Percentiles rank a stretch among this genome's conserved stretches.
Conservation (phyloP, 768 basidiomycete species). For the Tulasnella sp. region DNA sequence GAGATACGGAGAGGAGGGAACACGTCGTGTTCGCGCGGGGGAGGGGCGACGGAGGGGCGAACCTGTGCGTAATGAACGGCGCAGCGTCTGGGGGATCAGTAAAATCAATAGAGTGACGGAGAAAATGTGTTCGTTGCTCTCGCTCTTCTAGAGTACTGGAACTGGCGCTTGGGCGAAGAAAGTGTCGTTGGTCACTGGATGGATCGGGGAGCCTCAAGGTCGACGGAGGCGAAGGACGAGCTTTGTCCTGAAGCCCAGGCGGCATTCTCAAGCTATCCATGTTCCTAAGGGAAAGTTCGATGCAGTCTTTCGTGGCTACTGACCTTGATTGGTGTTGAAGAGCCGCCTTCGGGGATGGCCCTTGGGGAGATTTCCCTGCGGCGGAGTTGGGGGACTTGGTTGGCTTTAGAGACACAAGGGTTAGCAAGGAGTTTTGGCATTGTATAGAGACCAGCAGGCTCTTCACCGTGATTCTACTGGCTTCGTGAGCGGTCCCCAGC, state of each 20-base stretch:
- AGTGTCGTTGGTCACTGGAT: not conserved
- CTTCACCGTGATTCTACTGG: not conserved
- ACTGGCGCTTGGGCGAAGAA: not conserved
- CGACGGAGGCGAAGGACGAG: not conserved
- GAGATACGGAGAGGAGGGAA: not conserved
- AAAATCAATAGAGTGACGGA: not conserved
- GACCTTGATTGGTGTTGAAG: not conserved
- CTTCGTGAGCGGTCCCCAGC: not conserved
- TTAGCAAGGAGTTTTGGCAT: no score
- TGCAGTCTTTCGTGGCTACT: not conserved
- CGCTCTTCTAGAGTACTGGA: not conserved
- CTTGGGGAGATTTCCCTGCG: not conserved
- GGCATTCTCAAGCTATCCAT: not conserved
- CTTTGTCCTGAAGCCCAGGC: not conserved
- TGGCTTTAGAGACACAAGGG: not conserved
- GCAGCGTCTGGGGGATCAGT: conserved; percentile 1
- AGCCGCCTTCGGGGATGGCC: not conserved
- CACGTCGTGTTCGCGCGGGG: not conserved
- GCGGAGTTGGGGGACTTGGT: not conserved
- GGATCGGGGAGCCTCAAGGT: not conserved
- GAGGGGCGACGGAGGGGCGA: not conserved
- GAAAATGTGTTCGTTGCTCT: not conserved
- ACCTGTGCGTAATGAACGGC: not conserved
- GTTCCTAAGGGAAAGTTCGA: not conserved
- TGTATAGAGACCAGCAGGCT: no score